A percentile compares a stretch with the other conserved stretches of the same genome.
Evolutionary conservation across 495 filamentous ascomycete species (phyloP).

Genomic region (Hypoxylon cercidicola): DNA sequence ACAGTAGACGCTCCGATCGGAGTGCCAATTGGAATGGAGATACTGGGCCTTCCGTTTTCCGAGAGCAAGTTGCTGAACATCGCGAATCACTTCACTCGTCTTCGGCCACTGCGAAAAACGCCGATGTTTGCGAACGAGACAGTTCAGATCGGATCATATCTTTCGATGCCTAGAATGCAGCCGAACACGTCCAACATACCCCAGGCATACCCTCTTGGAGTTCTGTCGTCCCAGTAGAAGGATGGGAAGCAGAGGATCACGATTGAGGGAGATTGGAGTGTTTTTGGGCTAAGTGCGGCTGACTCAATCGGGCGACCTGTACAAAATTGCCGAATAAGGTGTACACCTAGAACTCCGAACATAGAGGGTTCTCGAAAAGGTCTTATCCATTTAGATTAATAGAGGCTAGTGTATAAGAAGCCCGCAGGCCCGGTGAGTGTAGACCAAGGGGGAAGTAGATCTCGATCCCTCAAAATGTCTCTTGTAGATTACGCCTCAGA

Average conservation of each 20-base stretch:
- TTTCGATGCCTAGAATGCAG: slow-evolving; percentile 54
- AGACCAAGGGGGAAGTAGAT: slow-evolving; percentile 28
- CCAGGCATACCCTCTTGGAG: slow-evolving; percentile 57
- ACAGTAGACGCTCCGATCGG: slow-evolving; percentile 61
- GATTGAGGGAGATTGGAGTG: slow-evolving; percentile 10
- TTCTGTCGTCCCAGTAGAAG: slow-evolving; percentile 23
- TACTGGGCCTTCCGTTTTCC: slow-evolving; percentile 64
- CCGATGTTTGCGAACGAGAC: slow-evolving; percentile 53
- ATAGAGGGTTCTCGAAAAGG: slow-evolving; percentile 22
- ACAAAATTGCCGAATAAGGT: background rate
- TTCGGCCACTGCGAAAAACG: slow-evolving; percentile 58
- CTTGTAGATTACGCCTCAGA: slow-evolving; percentile 24
- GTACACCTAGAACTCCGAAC: background rate
- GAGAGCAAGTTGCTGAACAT: slow-evolving; percentile 66
- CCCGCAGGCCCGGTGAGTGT: no score
- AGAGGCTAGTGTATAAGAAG: slow-evolving; percentile 15
- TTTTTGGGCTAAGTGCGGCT: slow-evolving; percentile 21
- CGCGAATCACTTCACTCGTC: slow-evolving; percentile 42
- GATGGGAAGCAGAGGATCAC: background rate
- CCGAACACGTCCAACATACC: slow-evolving; percentile 55
- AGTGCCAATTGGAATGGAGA: slow-evolving; percentile 72
- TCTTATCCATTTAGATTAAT: slow-evolving; percentile 9
- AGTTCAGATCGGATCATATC: slow-evolving; percentile 49
- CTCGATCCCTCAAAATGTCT: slow-evolving; percentile 37
- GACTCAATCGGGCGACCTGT: slow-evolving; percentile 17